A percentile compares a stretch with the other conserved stretches of the same genome.
Conservation (phyloP, 345 rosid species). For the Turritis glabra region DNA sequence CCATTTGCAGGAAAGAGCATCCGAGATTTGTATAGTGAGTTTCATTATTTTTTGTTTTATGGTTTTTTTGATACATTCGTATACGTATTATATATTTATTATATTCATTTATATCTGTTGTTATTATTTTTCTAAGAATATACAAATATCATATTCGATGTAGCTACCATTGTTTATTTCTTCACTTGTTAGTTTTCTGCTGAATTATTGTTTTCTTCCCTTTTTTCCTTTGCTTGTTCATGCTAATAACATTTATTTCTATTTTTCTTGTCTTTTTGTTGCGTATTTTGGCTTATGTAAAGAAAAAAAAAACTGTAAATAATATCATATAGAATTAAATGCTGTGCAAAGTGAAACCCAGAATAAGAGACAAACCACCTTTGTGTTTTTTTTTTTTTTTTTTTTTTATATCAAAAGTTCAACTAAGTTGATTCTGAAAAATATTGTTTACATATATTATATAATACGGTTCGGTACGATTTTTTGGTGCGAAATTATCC, state of each 20-base stretch:
- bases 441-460: too few relatives aligned
- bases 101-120: conserved; percentile 39
- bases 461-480: too few relatives aligned
- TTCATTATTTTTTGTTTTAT: conserved; percentile 4
- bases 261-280: not conserved
- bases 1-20: conserved; percentile 28
- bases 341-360: too few relatives aligned
- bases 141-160: conserved; percentile 18
- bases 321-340: too few relatives aligned
- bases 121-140: conserved; percentile 22
- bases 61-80: conserved; percentile 9
- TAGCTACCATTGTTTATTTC: conserved; percentile 7
- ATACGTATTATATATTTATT: conserved; percentile 12
- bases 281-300: not conserved
- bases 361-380: too few relatives aligned
- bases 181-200: not conserved
- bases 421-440: too few relatives aligned
- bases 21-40: conserved; percentile 41
- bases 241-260: not conserved
- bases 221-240: not conserved
- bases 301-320: too few relatives aligned
- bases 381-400: too few relatives aligned
- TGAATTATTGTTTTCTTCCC: not conserved
- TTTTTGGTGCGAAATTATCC: too few relatives aligned
- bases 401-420: too few relatives aligned